These are phyloP conservation scores for Sistotremastrum niveocremeum DNA, from an alignment of 768 basidiomycete genomes.

Conservation along the genomic window DNA sequence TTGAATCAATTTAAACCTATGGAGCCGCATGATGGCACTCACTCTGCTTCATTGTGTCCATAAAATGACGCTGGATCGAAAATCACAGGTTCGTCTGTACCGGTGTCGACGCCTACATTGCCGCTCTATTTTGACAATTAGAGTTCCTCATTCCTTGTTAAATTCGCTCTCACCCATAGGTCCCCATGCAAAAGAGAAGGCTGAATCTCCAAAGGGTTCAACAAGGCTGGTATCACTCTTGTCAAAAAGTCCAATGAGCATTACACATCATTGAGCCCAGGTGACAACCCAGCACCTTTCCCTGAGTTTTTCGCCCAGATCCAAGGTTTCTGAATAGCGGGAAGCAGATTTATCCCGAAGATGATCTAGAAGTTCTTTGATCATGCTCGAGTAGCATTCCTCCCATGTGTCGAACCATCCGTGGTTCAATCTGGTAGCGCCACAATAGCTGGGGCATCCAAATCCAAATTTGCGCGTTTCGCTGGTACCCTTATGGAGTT, in stretches of 20 bases:
- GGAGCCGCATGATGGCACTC: constrained; percentile 12
- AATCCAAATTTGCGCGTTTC: constrained; percentile 48
- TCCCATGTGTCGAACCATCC: constrained; percentile 68
- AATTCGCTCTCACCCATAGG: constrained; percentile 45
- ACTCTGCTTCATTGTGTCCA: constrained; percentile 79
- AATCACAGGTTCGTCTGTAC: constrained; percentile 46
- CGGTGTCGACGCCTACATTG: constrained; percentile 48
- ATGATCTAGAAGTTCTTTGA: constrained; percentile 41
- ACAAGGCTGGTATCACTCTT: constrained; percentile 63
- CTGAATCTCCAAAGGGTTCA: constrained; percentile 40
- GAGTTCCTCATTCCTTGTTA: background rate
- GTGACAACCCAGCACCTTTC: constrained; percentile 23
- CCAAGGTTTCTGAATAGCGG: constrained; percentile 30
- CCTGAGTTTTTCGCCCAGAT: constrained; percentile 37
- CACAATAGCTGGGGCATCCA: constrained; percentile 63
- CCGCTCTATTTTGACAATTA: constrained; percentile 37
- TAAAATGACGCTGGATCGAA: constrained; percentile 72
- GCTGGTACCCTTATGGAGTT: constrained; percentile 47
- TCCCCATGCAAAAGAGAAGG: constrained; percentile 72
- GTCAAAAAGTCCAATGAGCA: background rate
- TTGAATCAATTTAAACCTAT: background rate
- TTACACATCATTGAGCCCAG: background rate
- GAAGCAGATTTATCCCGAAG: constrained; percentile 23
- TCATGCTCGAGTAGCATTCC: constrained; percentile 47
- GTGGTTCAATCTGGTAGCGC: constrained; percentile 53